phyloP scores from a whole-genome alignment of 139 green algal species.

The Chlorella sp. region DNA sequence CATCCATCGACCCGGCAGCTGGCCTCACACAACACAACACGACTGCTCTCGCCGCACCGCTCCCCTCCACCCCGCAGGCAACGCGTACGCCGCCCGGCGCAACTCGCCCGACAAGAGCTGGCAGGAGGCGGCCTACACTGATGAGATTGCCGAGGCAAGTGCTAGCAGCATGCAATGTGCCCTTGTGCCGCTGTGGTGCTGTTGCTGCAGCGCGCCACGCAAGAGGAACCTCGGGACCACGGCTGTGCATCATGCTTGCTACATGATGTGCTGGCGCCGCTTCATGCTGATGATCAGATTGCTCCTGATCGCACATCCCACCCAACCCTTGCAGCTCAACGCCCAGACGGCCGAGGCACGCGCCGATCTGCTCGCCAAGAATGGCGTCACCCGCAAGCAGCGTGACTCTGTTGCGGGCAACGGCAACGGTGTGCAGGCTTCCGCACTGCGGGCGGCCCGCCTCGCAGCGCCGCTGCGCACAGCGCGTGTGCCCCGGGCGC shows the following conservation, averaged over 20 bases:
- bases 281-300: too few species aligned
- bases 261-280: too few species aligned
- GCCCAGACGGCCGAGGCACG: too few species aligned
- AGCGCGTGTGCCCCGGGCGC: neutral
- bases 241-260: too few species aligned
- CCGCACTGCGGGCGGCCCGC: neutral
- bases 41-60: neutral
- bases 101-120: slow-evolving; percentile 31
- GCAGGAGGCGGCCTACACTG: slow-evolving; percentile 38
- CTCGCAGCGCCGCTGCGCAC: neutral
- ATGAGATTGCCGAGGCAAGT: neutral
- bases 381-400: neutral
- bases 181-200: too few species aligned
- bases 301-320: too few species aligned
- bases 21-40: too few species aligned
- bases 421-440: neutral
- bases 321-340: too few species aligned
- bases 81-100: slow-evolving; percentile 38
- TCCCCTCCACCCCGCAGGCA: neutral
- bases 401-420: neutral
- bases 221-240: too few species aligned
- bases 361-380: neutral
- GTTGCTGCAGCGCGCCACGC: too few species aligned
- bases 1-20: too few species aligned
- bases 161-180: neutral